phyloP scores from a whole-genome alignment of 1,284 basidiomycete species.

The Volvariella surrecta region DNA sequence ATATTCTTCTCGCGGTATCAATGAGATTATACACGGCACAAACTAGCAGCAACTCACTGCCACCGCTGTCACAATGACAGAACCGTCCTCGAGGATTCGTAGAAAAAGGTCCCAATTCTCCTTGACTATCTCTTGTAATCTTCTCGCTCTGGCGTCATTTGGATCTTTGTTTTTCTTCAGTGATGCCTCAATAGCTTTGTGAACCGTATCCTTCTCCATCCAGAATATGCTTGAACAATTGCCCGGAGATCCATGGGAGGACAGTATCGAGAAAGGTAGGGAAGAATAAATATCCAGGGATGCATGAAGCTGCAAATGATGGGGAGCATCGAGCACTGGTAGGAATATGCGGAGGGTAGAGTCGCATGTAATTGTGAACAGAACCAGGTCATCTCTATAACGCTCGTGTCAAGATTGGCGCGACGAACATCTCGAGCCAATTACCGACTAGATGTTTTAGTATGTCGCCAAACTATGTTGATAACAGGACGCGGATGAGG shows the following conservation, averaged over 20 bases:
- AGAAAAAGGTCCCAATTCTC: constrained; percentile 77
- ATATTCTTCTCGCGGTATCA: constrained; percentile 51
- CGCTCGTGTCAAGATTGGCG: constrained; percentile 5
- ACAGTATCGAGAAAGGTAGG: constrained; percentile 30
- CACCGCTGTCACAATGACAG: constrained; percentile 63
- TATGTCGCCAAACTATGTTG: constrained; percentile 61
- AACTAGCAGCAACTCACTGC: constrained; percentile 40
- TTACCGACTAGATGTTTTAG: constrained; percentile 58
- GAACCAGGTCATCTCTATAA: constrained; percentile 60
- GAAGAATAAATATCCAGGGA: constrained; percentile 59
- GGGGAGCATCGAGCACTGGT: constrained; percentile 81
- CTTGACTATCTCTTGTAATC: constrained; percentile 50
- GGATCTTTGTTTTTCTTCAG: constrained; percentile 25
- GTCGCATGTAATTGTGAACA: constrained; percentile 73
- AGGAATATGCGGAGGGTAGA: constrained; percentile 77
- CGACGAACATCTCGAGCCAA: constrained; percentile 14
- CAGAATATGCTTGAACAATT: constrained; percentile 49
- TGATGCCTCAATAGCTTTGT: constrained; percentile 35
- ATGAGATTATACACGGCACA: too few relatives aligned
- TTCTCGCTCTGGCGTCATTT: constrained; percentile 36
- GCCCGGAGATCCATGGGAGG: constrained; percentile 15
- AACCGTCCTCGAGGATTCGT: constrained; percentile 65
- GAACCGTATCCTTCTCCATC: constrained; percentile 51
- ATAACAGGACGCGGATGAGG: constrained; percentile 59
- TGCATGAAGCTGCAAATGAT: constrained; percentile 78